Evolutionary conservation across 495 filamentous ascomycete species (phyloP), one percentile per base, ranked within the genome.

Genomic region (Penicillium antarcticum): DNA sequence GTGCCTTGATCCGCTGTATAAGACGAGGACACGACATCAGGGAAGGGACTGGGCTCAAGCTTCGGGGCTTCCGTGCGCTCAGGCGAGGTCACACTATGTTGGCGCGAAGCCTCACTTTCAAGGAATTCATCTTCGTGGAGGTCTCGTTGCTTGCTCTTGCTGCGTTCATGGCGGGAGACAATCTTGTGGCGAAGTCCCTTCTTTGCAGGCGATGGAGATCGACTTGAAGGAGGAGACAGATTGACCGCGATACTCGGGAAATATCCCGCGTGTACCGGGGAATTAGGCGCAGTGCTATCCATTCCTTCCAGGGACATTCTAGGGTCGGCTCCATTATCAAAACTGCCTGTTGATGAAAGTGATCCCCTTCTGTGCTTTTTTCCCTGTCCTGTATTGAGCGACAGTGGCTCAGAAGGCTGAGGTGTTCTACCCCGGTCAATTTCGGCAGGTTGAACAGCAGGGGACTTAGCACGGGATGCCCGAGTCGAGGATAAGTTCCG

Each of bases 161-260:
- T 74, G 18, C 73, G 69, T 32, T 80, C 72, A 42, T 70, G 69
- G 18, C 74, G 68, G 26, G 73, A 55, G 2, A 49, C 68, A 33
- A 80, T 72, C 31, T 73, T 72, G 9, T 72, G 72, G 11, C 70
- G 66, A 18, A 80, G 60, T 7, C 69, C 63, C 50, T 62, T 77
- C 54, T 78, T 76, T 1, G 66, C 58, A 42, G 80, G 80, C 19
- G 80, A 84, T 1, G 73, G 62, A 23, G 70, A 73, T 32, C 80
- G 73, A 52, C 80, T 84, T 5, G 67, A 71, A 2, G 78, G 73
- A 9, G 77, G 70, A 16, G 80, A 82, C 13, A 82, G 43, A 53
- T 81, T 80, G 32, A 77, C 78, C 10, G 79, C 73, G 53, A 84
- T 80, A 51, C 79, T 82, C 5, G 81, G 81, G 45, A 82, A 74